A percentile compares a stretch with the other conserved stretches of the same genome.
phyloP scores from a whole-genome alignment of 2,329 filamentous ascomycete genomes.

The Phaeosphaeriaceae sp. region DNA sequence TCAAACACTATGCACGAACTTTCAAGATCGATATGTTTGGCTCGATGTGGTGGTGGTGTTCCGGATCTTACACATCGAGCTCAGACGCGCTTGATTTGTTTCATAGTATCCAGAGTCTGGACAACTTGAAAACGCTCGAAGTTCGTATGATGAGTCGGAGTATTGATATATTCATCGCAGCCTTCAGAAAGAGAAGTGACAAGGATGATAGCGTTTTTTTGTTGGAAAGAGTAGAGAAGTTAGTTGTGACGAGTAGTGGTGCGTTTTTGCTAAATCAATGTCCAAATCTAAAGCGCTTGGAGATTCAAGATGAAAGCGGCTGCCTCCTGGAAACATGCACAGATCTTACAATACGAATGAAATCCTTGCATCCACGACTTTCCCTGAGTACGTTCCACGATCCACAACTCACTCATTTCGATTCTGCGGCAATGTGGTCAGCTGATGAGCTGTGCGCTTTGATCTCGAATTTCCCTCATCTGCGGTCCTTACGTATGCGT shows the following conservation, averaged over 20 bases:
- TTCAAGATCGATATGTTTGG: conserved; percentile 26
- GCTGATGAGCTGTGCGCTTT: conserved; percentile 13
- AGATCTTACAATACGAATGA: conserved; percentile 8
- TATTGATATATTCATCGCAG: conserved; percentile 19
- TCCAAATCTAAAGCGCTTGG: conserved; percentile 11
- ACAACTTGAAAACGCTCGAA: conserved; percentile 11
- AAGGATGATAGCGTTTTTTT: conserved; percentile 6
- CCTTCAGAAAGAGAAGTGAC: conserved; percentile 3
- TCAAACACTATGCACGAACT: conserved; percentile 7
- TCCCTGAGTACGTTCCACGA: too few relatives aligned
- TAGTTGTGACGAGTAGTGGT: conserved; percentile 14
- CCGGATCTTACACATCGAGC: conserved; percentile 19
- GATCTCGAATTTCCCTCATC: conserved; percentile 8
- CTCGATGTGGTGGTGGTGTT: conserved; percentile 26
- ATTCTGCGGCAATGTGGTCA: conserved; percentile 20
- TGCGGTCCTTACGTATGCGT: conserved; percentile 16
- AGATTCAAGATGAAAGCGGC: conserved; percentile 12
- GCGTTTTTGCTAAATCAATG: conserved; percentile 20
- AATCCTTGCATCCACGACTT: conserved; percentile 1
- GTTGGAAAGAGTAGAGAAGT: conserved; percentile 5
- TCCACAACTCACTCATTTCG: conserved; percentile 10
- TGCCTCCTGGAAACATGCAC: conserved; percentile 21
- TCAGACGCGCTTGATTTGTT: conserved; percentile 21
- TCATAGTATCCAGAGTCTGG: conserved; percentile 9
- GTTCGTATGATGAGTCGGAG: conserved; percentile 27